Conservation (phyloP, 2,329 filamentous ascomycete genomes). For the Apiospora koreana region DNA sequence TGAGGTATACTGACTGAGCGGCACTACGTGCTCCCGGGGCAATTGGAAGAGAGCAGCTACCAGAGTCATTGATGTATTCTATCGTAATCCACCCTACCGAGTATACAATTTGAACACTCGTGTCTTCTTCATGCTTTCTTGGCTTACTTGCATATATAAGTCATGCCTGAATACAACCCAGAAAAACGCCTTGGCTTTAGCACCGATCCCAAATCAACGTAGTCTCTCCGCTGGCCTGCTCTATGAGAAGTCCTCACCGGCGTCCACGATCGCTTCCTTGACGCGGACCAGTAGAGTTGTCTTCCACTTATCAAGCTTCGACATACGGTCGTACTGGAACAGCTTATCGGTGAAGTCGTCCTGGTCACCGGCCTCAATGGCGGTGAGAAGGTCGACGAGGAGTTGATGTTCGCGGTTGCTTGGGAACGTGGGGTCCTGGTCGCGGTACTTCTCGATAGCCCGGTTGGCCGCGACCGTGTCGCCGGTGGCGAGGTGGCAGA, state of each 20-base stretch:
- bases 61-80: neutral
- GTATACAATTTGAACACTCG: neutral
- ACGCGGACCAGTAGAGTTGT: slow-evolving; percentile 79
- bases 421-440: slow-evolving; percentile 76
- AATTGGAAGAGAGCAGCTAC: neutral
- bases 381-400: slow-evolving; percentile 72
- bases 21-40: neutral
- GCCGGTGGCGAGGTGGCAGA: slow-evolving; percentile 76
- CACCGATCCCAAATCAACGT: neutral
- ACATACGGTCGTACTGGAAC: slow-evolving; percentile 89
- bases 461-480: slow-evolving; percentile 79
- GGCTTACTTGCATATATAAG: neutral
- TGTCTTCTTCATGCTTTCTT: neutral
- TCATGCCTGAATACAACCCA: slow-evolving; percentile 6
- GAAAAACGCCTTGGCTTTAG: slow-evolving; percentile 8
- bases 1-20: neutral
- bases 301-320: slow-evolving; percentile 97
- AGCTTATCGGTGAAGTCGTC: slow-evolving; percentile 84
- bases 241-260: slow-evolving; percentile 35
- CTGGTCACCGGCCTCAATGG: slow-evolving; percentile 76
- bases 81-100: neutral
- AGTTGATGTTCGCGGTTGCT: slow-evolving; percentile 81
- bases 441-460: slow-evolving; percentile 79
- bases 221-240: neutral
- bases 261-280: slow-evolving; percentile 76